Evolutionary conservation across 2,329 filamentous ascomycete genomes (phyloP).

Genomic region (Amauroascus niger): DNA sequence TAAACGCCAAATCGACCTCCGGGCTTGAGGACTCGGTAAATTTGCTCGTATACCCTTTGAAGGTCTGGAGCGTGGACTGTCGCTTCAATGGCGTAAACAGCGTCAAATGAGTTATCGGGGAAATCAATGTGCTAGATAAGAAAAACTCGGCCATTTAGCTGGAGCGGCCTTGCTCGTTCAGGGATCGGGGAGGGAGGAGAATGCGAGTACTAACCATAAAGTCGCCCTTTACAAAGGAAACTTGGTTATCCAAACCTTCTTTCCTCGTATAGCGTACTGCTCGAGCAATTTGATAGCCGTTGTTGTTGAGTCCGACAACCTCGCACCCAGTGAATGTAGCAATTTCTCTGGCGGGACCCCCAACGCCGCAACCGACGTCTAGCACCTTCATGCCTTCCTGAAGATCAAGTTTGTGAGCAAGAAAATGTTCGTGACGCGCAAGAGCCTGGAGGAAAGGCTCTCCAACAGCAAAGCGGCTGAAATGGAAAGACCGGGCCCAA

Average conservation of each 20-base stretch:
- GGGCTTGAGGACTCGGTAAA: conserved; percentile 25
- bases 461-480: conserved; percentile 19
- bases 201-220: conserved; percentile 22
- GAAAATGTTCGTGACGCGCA: conserved; percentile 23
- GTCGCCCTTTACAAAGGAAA: conserved; percentile 21
- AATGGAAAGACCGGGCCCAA: conserved; percentile 21
- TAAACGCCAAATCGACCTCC: conserved; percentile 23
- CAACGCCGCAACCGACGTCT: conserved; percentile 28
- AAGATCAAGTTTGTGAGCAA: conserved; percentile 22
- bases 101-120: conserved; percentile 22
- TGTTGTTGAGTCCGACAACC: conserved; percentile 25
- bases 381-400: conserved; percentile 22
- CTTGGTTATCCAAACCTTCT: conserved; percentile 15
- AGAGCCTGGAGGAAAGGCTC: conserved; percentile 18
- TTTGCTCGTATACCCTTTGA: conserved; percentile 22
- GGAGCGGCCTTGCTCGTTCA: background rate
- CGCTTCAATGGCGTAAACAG: conserved; percentile 26
- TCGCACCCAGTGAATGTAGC: conserved; percentile 23
- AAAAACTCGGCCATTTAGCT: background rate
- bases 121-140: conserved; percentile 21
- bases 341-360: conserved; percentile 25
- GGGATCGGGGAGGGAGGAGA: background rate
- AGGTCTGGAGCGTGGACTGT: conserved; percentile 24
- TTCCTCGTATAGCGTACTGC: conserved; percentile 16
- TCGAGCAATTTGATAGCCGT: conserved; percentile 23